These are phyloP conservation scores for Thamnidium elegans DNA, from an alignment of 192 early-diverging fungal genomes.

Conservation along the genomic window DNA sequence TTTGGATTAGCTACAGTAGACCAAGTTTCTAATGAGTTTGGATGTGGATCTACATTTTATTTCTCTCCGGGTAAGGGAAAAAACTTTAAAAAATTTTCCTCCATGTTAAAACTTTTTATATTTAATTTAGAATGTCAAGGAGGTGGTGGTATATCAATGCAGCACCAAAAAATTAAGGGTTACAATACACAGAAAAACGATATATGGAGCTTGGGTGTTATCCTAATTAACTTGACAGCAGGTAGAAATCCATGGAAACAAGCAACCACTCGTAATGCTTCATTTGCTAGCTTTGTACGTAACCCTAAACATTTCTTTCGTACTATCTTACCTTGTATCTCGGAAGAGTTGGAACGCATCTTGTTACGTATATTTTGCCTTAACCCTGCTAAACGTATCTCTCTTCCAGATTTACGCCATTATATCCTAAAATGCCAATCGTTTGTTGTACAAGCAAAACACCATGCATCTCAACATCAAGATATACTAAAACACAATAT, in stretches of 20 bases:
- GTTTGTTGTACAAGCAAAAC: slow-evolving; percentile 12
- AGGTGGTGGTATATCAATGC: slow-evolving; percentile 29
- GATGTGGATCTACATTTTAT: slow-evolving; percentile 75
- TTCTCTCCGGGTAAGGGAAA: slow-evolving; percentile 45
- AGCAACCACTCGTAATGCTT: slow-evolving; percentile 65
- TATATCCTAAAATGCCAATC: slow-evolving; percentile 41
- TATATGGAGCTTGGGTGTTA: slow-evolving; percentile 86
- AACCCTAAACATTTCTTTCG: slow-evolving; percentile 57
- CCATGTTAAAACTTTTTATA: neutral
- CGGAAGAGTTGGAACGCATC: slow-evolving; percentile 63
- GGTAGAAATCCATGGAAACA: slow-evolving; percentile 84
- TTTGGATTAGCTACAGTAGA: slow-evolving; percentile 90
- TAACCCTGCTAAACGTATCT: slow-evolving; percentile 59
- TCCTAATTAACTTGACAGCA: slow-evolving; percentile 84
- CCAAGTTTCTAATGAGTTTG: slow-evolving; percentile 76
- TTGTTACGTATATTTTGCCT: slow-evolving; percentile 68
- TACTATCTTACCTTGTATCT: slow-evolving; percentile 61
- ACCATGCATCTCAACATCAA: neutral
- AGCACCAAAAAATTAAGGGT: slow-evolving; percentile 20
- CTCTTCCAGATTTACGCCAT: slow-evolving; percentile 37
- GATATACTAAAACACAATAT: too few relatives aligned
- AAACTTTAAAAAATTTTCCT: neutral
- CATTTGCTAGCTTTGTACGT: slow-evolving; percentile 68
- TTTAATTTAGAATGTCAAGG: slow-evolving; percentile 58
- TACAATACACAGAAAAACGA: slow-evolving; percentile 72